Conservation (phyloP, 2,329 filamentous ascomycete genomes). For the Penicillium polonicum region DNA sequence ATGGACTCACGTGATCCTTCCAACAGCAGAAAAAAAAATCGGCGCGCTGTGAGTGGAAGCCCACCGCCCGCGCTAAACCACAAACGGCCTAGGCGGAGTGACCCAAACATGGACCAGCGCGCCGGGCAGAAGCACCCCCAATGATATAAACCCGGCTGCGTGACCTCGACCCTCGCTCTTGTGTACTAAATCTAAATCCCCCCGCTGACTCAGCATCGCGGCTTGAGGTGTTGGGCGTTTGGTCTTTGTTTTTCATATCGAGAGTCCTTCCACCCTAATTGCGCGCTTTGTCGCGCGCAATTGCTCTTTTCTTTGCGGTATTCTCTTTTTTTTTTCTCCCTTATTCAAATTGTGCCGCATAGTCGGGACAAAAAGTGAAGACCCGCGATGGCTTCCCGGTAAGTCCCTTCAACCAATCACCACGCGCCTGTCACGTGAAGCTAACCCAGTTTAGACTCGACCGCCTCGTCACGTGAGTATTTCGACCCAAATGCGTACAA, state of each 20-base stretch:
- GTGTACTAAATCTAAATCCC: slow-evolving; percentile 28
- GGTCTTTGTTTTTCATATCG: slow-evolving; percentile 15
- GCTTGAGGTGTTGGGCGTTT: slow-evolving; percentile 21
- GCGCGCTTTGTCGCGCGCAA: slow-evolving; percentile 15
- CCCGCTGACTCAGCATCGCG: slow-evolving; percentile 25
- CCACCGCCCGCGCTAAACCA: slow-evolving; percentile 33
- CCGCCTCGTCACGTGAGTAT: slow-evolving; percentile 79
- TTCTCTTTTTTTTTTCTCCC: slow-evolving; percentile 9
- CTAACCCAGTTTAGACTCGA: slow-evolving; percentile 63
- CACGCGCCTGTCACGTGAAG: slow-evolving; percentile 26
- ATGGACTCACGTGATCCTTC: slow-evolving; percentile 18
- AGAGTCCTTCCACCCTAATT: slow-evolving; percentile 10
- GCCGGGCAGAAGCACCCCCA: slow-evolving; percentile 40
- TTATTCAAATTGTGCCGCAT: slow-evolving; percentile 21
- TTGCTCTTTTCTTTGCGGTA: slow-evolving; percentile 11
- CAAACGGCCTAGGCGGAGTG: slow-evolving; percentile 30
- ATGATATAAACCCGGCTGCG: slow-evolving; percentile 50
- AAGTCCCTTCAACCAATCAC: slow-evolving; percentile 30
- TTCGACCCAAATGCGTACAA: neutral
- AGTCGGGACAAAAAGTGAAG: slow-evolving; percentile 28
- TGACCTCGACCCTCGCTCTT: slow-evolving; percentile 41
- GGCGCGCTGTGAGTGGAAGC: slow-evolving; percentile 29
- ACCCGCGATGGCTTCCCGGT: slow-evolving; percentile 45
- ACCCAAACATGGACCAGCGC: slow-evolving; percentile 44
- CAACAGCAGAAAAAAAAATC: slow-evolving; percentile 16